Percentiles rank a stretch among this genome's conserved stretches.
These are phyloP conservation scores for Myrmaecium sp. DNA, from an alignment of 2,329 filamentous ascomycete species.

Conservation along the genomic window DNA sequence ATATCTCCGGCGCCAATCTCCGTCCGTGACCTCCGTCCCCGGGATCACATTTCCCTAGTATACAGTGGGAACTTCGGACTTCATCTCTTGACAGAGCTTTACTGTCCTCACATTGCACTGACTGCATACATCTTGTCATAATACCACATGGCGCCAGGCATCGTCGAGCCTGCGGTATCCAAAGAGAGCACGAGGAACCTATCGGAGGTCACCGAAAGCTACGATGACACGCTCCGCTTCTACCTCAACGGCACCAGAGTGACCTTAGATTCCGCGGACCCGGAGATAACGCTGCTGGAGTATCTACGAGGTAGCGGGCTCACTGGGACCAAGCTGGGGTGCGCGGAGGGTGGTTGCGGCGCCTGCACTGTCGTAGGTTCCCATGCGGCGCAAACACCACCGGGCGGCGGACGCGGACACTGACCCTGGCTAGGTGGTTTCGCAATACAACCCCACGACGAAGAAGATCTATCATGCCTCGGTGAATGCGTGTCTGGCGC, in stretches of 20 bases:
- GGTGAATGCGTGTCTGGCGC: conserved; percentile 89
- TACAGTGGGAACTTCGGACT: no score
- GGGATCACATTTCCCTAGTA: no score
- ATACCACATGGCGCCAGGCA: conserved; percentile 40
- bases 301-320: conserved; percentile 85
- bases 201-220: conserved; percentile 51
- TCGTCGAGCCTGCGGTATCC: conserved; percentile 32
- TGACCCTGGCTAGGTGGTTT: conserved; percentile 44
- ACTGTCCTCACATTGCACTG: no score
- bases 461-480: conserved; percentile 90
- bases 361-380: conserved; percentile 69
- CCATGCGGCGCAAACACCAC: conserved; percentile 1
- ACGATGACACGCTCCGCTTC: conserved; percentile 78
- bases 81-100: no score
- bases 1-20: no score
- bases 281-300: conserved; percentile 80
- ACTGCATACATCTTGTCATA: no score
- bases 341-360: conserved; percentile 89
- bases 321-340: conserved; percentile 92
- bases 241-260: conserved; percentile 91
- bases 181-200: conserved; percentile 30
- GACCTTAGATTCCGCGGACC: conserved; percentile 70
- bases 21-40: no score
- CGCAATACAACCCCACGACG: conserved; percentile 83
- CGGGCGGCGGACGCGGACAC: conserved; percentile 1